Conservation (phyloP, 1,284 basidiomycete species). For the Filobasidium uniguttulatum region DNA sequence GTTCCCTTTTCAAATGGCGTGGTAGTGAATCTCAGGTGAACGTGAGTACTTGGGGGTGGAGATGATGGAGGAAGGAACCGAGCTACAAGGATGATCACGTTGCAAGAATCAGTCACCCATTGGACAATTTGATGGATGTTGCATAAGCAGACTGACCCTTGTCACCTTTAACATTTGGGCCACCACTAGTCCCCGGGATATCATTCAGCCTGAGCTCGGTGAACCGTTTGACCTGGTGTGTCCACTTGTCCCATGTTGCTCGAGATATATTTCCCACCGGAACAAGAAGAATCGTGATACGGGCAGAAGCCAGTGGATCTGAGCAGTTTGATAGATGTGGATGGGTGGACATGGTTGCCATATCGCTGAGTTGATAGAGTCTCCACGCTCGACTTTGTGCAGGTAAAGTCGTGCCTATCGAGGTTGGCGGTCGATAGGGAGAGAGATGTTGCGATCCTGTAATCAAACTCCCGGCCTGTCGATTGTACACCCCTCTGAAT, state of each 20-base stretch:
- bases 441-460: too few relatives aligned
- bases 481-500: too few relatives aligned
- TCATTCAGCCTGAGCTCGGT: slow-evolving; percentile 13
- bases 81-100: slow-evolving; percentile 1
- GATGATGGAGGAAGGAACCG: slow-evolving; percentile 14
- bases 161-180: not conserved
- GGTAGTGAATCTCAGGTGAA: slow-evolving; percentile 10
- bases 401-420: too few relatives aligned
- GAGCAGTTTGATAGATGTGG: slow-evolving; percentile 20
- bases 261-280: slow-evolving; percentile 21
- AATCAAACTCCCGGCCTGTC: too few relatives aligned
- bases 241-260: slow-evolving; percentile 13
- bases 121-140: not conserved
- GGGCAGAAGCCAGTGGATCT: slow-evolving; percentile 31
- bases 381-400: too few relatives aligned
- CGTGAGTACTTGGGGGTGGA: slow-evolving; percentile 13
- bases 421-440: too few relatives aligned
- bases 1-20: slow-evolving; percentile 1
- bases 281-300: slow-evolving; percentile 33
- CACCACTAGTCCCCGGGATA: slow-evolving; percentile 15
- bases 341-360: not conserved
- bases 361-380: too few relatives aligned
- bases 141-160: not conserved
- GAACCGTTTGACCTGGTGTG: slow-evolving; percentile 1
- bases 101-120: not conserved